A percentile compares a stretch with the other conserved stretches of the same genome.
phyloP scores from a whole-genome alignment of 2,329 filamentous ascomycete species.

The Fusarium verticillioides region DNA sequence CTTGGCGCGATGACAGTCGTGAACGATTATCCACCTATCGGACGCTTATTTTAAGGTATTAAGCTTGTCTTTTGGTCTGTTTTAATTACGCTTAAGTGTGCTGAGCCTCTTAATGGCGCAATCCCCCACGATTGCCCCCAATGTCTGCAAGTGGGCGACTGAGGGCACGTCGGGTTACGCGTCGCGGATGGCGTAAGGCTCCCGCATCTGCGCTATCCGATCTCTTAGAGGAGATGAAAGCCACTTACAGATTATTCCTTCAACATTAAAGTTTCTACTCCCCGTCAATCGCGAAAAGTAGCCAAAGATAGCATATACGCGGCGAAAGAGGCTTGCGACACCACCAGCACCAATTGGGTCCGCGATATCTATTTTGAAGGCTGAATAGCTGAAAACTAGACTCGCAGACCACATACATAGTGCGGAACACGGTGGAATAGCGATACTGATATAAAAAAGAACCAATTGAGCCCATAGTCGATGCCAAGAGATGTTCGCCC shows the following conservation, averaged over 20 bases:
- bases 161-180: background rate
- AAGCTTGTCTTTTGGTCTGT: background rate
- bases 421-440: slow-evolving; percentile 12
- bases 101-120: background rate
- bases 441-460: background rate
- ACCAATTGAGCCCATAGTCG: no score
- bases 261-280: no score
- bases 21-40: background rate
- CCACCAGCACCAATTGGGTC: background rate
- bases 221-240: no score
- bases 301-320: background rate
- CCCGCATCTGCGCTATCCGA: background rate
- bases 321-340: background rate
- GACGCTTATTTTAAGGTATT: background rate
- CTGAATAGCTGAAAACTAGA: slow-evolving; percentile 1
- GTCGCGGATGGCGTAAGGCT: background rate
- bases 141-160: background rate
- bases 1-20: background rate
- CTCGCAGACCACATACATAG: background rate
- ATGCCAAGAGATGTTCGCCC: background rate
- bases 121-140: background rate
- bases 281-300: background rate
- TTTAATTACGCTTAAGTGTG: background rate
- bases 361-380: background rate
- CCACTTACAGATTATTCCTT: no score